These are phyloP conservation scores for Vanrija pseudolonga DNA, from an alignment of 1,284 basidiomycete species.

Conservation along the genomic window DNA sequence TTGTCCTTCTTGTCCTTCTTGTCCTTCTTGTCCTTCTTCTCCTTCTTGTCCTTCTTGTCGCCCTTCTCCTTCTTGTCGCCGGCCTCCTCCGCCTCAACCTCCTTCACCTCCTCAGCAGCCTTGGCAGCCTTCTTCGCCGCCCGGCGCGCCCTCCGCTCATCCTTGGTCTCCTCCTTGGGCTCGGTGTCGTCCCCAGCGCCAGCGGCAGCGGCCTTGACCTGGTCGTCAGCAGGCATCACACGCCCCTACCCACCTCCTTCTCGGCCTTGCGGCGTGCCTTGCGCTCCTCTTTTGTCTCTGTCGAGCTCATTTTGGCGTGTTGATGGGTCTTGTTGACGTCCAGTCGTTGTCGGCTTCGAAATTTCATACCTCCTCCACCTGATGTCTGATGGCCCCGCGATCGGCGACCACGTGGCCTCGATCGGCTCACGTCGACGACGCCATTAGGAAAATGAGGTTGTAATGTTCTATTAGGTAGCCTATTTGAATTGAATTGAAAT, in stretches of 20 bases:
- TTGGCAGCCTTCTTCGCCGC: constrained; percentile 1
- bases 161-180: neutral
- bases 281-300: neutral
- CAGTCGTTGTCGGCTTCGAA: neutral
- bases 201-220: neutral
- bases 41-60: constrained; percentile 9
- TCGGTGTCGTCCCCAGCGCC: neutral
- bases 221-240: neutral
- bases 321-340: neutral
- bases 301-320: neutral
- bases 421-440: too few relatives aligned
- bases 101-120: neutral
- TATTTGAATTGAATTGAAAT: too few relatives aligned
- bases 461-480: too few relatives aligned
- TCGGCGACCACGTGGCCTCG: too few relatives aligned
- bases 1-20: constrained; percentile 9
- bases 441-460: neutral
- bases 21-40: constrained; percentile 15
- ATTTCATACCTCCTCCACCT: neutral
- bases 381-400: neutral
- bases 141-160: constrained; percentile 4
- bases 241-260: neutral
- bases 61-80: constrained; percentile 1
- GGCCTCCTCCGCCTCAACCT: neutral
- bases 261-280: neutral